Base-by-base conservation (phyloP, 129 eudicot species). In the Escallonia rubra region DNA sequence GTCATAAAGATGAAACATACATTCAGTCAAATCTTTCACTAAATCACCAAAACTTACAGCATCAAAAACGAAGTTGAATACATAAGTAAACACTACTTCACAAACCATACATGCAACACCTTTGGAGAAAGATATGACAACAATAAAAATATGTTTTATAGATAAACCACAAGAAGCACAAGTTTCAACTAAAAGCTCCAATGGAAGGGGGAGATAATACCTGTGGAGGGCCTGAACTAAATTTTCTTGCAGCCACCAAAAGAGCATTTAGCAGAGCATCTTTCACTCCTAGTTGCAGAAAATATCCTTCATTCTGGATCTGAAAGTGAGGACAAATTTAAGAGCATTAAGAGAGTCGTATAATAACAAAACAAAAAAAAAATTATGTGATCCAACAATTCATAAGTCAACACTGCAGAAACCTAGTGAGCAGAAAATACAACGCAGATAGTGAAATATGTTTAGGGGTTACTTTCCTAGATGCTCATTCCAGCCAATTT, bases 211-310 rank as follows among this genome's bases (percentile, higher is more conserved):
- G 64, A 41, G 39, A 54, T 48, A 71, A 61, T 55, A 92, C 98
- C 98, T 92, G 98, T 44, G 95, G 90, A 44, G 98, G 95, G 62
- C 96, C 98, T 57, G 80, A 79, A 79, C 84, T 79, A 80, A 86
- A 92, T 73, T 77, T 85, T 72, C 81, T 86, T 71, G 98, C 98
- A 62, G 98, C 95, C 67, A 86, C 47, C 69, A 92, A 83, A 67
- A 92, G 90, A 68, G 89, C 94, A 80, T 92, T 84, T 43, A 92
- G 77, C 58, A 92, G 82, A 63, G 91, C 81, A 57, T 88, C 98
- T 55, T 83, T 92, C 16, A 85, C 96, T 77, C 75, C 96, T 69
- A 63, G 66, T 62, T 88, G 96, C 67, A 92, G 77, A 77, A 77
- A 76, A 66, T 68, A 75, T 57, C 91, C 98, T 88, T 88, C 98